Evolutionary conservation across 2,329 filamentous ascomycete species (phyloP), one percentile per base, ranked within the genome.

Genomic region (Teratosphaeria destructans): DNA sequence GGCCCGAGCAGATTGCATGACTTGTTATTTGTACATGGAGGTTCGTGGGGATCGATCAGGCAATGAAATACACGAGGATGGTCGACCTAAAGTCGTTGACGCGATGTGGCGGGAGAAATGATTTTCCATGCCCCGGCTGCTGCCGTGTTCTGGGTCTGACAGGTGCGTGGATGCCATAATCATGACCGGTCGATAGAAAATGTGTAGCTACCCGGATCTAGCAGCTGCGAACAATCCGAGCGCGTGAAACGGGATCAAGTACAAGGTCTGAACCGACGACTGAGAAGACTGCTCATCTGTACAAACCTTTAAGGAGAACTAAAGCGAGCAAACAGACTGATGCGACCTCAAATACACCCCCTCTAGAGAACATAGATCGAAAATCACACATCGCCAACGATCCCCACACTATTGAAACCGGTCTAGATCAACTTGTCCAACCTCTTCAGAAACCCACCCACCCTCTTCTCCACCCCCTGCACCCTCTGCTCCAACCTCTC

Each of bases 371-470:
- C 23, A 23, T 32, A 7, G 7, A 7, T 32, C 5, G 29, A 32
- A 32, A 32, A 32, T 32, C 7, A 32, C 29, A 32, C 7, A 7
- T 43, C 37, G 12, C 8, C 37, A 43, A 14, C 8, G 16, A 10
- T 12, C n/a, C 37, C 11, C 5, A 11, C 6, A 12, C 8, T 3
- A 39, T 39, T 39, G 5, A 39, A 11, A n/a, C n/a, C 23, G 3
- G 23, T 14, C 43, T 57, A 61, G 12, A 63, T 61, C 55, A 60
- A 35, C 47, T 57, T 90, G 76, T 91, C 88, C 73, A 91, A 81
- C 75, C 86, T 89, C 80, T 87, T 90, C 64, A 91, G 73, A 78
- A 90, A 86, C 6, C 85, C 84, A 32, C 83, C 82, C 4, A 90
- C 82, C 1, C 86, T 85, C 71, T 84, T 85, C 75, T 91, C 88